Conservation (phyloP, 2,329 filamentous ascomycete species). For the Aureobasidium vineae region DNA sequence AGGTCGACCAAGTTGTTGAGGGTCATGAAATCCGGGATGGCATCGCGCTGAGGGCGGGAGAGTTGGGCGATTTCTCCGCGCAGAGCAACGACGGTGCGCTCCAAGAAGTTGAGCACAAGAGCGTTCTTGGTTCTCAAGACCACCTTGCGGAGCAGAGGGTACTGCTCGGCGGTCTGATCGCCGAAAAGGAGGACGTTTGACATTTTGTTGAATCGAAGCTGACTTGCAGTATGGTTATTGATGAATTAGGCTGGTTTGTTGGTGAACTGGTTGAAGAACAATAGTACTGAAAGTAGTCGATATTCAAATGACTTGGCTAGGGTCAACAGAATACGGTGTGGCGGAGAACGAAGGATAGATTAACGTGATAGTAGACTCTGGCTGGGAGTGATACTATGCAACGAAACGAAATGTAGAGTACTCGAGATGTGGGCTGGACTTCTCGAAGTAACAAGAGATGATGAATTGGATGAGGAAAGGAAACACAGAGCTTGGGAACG, state of each 20-base stretch:
- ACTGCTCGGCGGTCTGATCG: conserved; percentile 68
- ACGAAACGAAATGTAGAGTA: conserved; percentile 16
- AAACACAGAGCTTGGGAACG: conserved; percentile 25
- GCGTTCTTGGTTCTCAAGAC: conserved; percentile 53
- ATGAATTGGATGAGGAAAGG: conserved; percentile 19
- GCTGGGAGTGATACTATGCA: conserved; percentile 26
- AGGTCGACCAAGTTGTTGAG: conserved; percentile 64
- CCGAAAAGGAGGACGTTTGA: conserved; percentile 62
- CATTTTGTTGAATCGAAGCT: conserved; percentile 33
- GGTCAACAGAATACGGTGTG: conserved; percentile 7
- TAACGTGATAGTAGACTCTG: conserved; percentile 24
- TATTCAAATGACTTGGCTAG: conserved; percentile 23
- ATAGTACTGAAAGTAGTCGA: conserved; percentile 25
- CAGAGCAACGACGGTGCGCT: conserved; percentile 57
- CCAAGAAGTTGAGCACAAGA: conserved; percentile 62
- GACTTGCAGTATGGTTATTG: background rate
- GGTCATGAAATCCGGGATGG: conserved; percentile 61
- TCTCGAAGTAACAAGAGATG: conserved; percentile 25
- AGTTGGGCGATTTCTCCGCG: conserved; percentile 60
- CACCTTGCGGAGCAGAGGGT: conserved; percentile 57
- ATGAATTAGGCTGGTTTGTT: conserved; percentile 25
- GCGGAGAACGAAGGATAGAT: background rate
- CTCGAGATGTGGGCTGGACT: conserved; percentile 29
- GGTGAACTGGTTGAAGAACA: conserved; percentile 7
- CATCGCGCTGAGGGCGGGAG: conserved; percentile 55